Base-by-base conservation (phyloP, 2,329 filamentous ascomycete species). In the Tolypocladium endophyticum region DNA sequence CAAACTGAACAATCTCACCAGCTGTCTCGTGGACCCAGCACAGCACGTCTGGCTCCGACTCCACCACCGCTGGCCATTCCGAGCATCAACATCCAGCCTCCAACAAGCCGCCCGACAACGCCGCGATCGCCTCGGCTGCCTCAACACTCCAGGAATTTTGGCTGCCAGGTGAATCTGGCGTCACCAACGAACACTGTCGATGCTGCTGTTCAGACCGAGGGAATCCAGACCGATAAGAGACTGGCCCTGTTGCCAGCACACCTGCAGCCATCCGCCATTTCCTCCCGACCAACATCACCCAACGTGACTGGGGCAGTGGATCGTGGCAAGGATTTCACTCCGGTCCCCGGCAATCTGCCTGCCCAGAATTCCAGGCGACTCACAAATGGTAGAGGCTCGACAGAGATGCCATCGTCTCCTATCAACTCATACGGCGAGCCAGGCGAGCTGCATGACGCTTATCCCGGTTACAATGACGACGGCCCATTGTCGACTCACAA, bases 71-170 rank as follows among this genome's bases (percentile, higher is more conserved):
- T 84, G 61, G 69, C 79, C 5, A 88, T 97, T 62, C 93, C 93
- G 0, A 89, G 87, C 67, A 99, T 99, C 69, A 89, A 90, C 59
- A 90, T 99, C 57, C 89, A 96, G 66, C 94, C 94, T 38, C 93
- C 94, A 0, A 85, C 82, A 3, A 96, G 91, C 59, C 84, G 89
- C 55, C 92, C 93, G n/a, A 79, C 87, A 5, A 92, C 91, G 2
- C 91, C 91, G 2, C 83, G 82, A 55, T 84, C 87, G 64, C 86
- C 87, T 57, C 81, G 86, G 7, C 83, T 96, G 59, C 86, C 96
- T 36, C 92, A 92, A 58, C 86, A 92, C 60, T 85, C 85, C 62
- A 97, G 92, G 71, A 91, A 91, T 72, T 86, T 88, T 63, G 87
- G 86, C 23, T 93, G 88, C 67, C 94, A 99, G 73, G 91, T 92